Conservation (phyloP, 805 yeast species). For the Monosporozyma yasuniensis region DNA sequence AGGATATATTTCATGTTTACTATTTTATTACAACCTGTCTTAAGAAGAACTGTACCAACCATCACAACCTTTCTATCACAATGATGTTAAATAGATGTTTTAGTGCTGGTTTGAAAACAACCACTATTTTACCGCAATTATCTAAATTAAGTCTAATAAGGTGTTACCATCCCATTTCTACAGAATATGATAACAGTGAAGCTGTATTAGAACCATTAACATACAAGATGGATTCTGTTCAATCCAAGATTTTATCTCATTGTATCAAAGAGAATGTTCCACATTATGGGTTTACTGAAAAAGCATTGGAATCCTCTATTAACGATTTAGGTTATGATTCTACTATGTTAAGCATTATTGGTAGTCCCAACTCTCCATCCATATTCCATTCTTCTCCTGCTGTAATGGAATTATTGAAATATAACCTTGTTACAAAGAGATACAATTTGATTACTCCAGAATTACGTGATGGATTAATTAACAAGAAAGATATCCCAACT, state of each 20-base stretch:
- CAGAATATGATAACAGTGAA: conserved; percentile 17
- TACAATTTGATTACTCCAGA: conserved; percentile 32
- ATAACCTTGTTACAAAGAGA: conserved; percentile 45
- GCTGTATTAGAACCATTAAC: conserved; percentile 16
- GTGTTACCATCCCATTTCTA: conserved; percentile 20
- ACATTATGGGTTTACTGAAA: conserved; percentile 25
- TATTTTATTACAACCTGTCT: not conserved
- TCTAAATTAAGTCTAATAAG: conserved; percentile 4
- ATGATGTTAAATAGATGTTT: not conserved
- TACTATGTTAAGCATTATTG: conserved; percentile 22
- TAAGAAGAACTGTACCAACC: too few relatives aligned
- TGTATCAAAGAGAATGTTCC: conserved; percentile 25
- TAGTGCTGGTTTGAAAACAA: not conserved
- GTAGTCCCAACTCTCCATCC: conserved; percentile 27
- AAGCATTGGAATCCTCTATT: conserved; percentile 23
- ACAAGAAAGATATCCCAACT: conserved; percentile 4
- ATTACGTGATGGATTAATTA: not conserved
- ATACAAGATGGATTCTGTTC: conserved; percentile 22
- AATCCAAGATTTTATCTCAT: conserved; percentile 21
- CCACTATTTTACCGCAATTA: not conserved
- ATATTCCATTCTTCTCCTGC: conserved; percentile 28
- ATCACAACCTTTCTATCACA: not conserved
- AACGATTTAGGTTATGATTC: conserved; percentile 22
- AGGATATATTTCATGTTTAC: too few relatives aligned
- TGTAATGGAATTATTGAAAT: conserved; percentile 42